Conservation (phyloP, 2,329 filamentous ascomycete species). For the Calonectria multiphialidica region DNA sequence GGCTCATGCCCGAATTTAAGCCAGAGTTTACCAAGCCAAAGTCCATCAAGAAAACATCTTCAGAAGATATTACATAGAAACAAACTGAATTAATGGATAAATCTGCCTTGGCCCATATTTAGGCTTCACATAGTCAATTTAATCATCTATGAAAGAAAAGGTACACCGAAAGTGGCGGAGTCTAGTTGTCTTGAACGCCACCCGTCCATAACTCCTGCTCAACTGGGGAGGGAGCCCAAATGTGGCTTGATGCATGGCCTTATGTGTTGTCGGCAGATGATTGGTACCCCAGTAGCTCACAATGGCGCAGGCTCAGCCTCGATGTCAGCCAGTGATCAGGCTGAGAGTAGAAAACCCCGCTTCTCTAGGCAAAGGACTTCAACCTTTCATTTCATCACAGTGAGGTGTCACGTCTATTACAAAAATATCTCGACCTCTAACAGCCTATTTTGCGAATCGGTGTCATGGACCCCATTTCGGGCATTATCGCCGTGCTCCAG, state of each 20-base stretch:
- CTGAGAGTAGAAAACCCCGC: background rate
- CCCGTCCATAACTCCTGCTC: background rate
- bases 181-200: background rate
- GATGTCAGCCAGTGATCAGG: background rate
- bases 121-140: no score
- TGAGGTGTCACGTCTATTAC: background rate
- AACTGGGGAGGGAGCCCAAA: background rate
- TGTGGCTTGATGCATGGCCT: background rate
- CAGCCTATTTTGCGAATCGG: background rate
- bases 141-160: background rate
- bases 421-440: background rate
- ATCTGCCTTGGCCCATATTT: background rate
- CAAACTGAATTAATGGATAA: no score
- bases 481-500: background rate
- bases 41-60: no score
- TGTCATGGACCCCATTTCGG: background rate
- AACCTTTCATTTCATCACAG: background rate
- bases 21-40: no score
- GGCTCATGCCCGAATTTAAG: no score
- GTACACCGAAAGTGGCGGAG: background rate
- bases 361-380: background rate
- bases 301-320: background rate
- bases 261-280: background rate
- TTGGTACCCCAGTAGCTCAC: background rate
- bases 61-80: no score